Conservation (phyloP, 495 filamentous ascomycete species). For the Penicillium chermesinum region DNA sequence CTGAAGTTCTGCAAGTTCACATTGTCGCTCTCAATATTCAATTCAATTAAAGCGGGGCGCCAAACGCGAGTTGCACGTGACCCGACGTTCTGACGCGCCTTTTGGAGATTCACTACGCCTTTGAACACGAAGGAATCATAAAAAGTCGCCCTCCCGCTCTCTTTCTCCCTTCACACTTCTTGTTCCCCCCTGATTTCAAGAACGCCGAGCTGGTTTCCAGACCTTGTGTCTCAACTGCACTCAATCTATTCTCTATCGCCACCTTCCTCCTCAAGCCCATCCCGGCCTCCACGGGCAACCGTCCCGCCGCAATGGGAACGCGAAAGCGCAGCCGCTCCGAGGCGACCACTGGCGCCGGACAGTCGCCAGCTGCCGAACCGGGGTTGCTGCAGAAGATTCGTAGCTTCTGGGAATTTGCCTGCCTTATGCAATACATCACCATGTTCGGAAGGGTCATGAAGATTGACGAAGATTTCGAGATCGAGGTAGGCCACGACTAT, state of each 20-base stretch:
- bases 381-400: constrained; percentile 63
- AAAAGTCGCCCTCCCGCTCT: constrained; percentile 5
- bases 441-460: constrained; percentile 85
- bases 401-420: constrained; percentile 93
- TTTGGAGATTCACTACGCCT: constrained; percentile 31
- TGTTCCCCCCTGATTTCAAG: not conserved
- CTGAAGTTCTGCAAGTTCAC: too few species aligned
- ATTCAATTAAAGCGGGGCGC: not conserved
- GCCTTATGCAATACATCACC: constrained; percentile 86
- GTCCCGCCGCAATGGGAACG: constrained; percentile 44
- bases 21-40: too few species aligned
- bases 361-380: constrained; percentile 44
- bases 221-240: not conserved
- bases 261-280: constrained; percentile 1
- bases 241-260: constrained; percentile 2
- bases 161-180: not conserved
- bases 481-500: constrained; percentile 59
- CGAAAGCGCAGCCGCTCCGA: constrained; percentile 72
- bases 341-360: constrained; percentile 46
- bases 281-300: constrained; percentile 24
- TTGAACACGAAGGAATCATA: constrained; percentile 20
- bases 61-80: constrained; percentile 33
- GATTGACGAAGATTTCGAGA: constrained; percentile 77
- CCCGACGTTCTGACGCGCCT: constrained; percentile 33
- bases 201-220: not conserved